Evolutionary conservation across 1,284 basidiomycete species (phyloP).

Genomic region (Rhodotorula sp.): DNA sequence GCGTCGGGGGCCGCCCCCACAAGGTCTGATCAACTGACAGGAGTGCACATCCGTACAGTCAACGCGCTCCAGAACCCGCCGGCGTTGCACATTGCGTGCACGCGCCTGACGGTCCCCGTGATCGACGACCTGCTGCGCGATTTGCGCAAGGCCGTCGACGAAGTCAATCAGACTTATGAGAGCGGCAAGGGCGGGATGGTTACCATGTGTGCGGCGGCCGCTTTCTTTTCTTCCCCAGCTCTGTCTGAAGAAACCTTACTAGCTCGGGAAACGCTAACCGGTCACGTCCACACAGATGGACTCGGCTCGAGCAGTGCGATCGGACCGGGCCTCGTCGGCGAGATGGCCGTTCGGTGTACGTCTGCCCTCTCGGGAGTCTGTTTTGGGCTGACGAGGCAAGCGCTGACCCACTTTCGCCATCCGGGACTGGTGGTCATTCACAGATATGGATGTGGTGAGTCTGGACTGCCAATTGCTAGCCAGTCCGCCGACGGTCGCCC

Average conservation of each 20-base stretch:
- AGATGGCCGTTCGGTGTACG: conserved; percentile 62
- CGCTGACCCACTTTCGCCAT: background rate
- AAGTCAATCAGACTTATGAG: conserved; percentile 50
- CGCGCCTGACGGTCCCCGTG: conserved; percentile 68
- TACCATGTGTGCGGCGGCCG: conserved; percentile 61
- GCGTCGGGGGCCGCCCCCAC: no score
- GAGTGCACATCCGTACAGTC: conserved; percentile 48
- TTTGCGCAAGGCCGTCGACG: conserved; percentile 69
- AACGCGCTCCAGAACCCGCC: conserved; percentile 77
- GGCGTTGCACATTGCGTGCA: conserved; percentile 90
- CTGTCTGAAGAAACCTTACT: background rate
- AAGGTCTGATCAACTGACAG: background rate
- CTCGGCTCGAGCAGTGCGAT: conserved; percentile 81
- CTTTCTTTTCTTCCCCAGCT: conserved; percentile 22
- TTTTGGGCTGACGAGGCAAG: background rate
- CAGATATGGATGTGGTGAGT: conserved; percentile 41
- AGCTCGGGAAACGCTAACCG: no score
- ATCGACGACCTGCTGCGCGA: conserved; percentile 73
- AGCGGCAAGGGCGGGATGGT: conserved; percentile 71
- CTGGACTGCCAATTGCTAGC: no score
- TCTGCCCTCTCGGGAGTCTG: background rate
- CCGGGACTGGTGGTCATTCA: no score
- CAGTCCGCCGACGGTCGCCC: no score
- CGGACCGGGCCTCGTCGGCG: conserved; percentile 82
- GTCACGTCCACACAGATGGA: conserved; percentile 55